Conservation (phyloP, 2,329 filamentous ascomycete species). For the Diaporthe nobilis region DNA sequence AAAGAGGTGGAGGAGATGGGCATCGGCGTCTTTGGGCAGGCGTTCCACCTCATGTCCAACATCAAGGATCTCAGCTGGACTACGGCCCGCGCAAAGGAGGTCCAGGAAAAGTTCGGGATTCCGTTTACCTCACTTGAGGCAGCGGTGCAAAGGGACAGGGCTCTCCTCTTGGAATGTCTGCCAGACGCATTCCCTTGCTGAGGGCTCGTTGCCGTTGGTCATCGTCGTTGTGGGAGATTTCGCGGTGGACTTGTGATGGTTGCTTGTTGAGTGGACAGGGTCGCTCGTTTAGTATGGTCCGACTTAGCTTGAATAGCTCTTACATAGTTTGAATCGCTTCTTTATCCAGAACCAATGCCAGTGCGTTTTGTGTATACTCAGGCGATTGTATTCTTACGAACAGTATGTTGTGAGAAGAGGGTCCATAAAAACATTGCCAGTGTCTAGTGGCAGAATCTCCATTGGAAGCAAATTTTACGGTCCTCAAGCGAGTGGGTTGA, state of each 20-base stretch:
- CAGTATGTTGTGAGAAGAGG: too few species aligned
- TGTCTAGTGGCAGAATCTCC: too few species aligned
- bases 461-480: too few species aligned
- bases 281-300: too few species aligned
- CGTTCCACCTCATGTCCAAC: conserved; percentile 49
- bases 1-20: conserved; percentile 46
- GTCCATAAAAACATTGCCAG: too few species aligned
- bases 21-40: conserved; percentile 42
- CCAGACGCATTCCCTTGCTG: neutral
- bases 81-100: conserved; percentile 39
- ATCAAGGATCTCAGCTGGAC: conserved; percentile 45
- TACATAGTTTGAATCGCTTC: neutral
- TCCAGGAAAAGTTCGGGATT: conserved; percentile 49
- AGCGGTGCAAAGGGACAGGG: conserved; percentile 20
- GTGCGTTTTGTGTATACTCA: too few species aligned
- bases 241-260: neutral
- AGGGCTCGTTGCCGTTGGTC: neutral
- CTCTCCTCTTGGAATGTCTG: conserved; percentile 7
- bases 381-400: too few species aligned
- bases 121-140: conserved; percentile 48
- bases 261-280: neutral
- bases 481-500: too few species aligned
- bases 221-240: neutral
- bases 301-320: neutral
- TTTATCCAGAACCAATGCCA: too few species aligned